These are phyloP conservation scores for Trypanosoma rangeli DNA, from an alignment of 208 protist species.

Conservation along the genomic window DNA sequence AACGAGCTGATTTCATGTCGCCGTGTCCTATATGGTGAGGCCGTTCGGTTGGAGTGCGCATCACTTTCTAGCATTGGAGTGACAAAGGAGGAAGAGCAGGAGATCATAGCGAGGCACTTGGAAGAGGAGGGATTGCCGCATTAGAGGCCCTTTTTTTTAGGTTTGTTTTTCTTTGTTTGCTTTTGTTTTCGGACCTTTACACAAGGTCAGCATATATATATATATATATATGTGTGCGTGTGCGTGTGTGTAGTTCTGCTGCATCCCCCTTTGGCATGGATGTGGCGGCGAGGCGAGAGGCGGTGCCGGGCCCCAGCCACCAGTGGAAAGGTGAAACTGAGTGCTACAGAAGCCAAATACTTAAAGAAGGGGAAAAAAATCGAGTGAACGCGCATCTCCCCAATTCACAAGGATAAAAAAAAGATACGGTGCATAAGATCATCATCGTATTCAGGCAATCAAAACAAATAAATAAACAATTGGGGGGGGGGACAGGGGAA, in stretches of 20 bases:
- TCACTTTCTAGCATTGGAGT: not conserved
- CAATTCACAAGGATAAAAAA: too few relatives aligned
- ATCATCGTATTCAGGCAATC: too few relatives aligned
- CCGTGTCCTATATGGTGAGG: constrained; percentile 58
- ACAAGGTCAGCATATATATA: not conserved
- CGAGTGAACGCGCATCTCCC: too few relatives aligned
- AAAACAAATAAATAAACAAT: too few relatives aligned
- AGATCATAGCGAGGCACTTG: not conserved
- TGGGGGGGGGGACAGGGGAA: not conserved
- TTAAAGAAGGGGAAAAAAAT: too few relatives aligned
- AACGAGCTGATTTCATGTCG: constrained; percentile 72
- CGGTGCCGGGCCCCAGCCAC: not conserved
- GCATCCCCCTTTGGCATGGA: too few relatives aligned
- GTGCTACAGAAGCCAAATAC: too few relatives aligned
- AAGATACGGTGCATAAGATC: too few relatives aligned
- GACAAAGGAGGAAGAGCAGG: constrained; percentile 1
- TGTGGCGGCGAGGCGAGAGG: too few relatives aligned
- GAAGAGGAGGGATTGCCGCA: not conserved
- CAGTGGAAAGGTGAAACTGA: too few relatives aligned
- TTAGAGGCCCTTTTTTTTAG: not conserved
- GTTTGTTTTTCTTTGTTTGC: constrained; percentile 22
- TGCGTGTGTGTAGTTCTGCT: too few relatives aligned
- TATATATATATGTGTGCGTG: constrained; percentile 3
- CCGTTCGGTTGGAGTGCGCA: constrained; percentile 18
- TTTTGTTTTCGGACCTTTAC: not conserved